Conservation (phyloP, 805 yeast genomes). For the Starmerella vitae region DNA sequence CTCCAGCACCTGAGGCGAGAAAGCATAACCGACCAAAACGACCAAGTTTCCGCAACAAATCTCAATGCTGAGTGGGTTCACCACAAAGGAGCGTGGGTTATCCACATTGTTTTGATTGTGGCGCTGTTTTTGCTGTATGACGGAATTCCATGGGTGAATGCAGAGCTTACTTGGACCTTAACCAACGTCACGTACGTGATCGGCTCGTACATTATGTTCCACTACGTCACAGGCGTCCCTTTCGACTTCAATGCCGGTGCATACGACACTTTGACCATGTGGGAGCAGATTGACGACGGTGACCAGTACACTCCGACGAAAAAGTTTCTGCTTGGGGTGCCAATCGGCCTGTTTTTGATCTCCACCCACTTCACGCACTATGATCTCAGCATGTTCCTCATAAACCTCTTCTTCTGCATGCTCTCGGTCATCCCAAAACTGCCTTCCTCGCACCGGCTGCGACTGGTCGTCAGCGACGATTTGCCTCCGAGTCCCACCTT, state of each 20-base stretch:
- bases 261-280: conserved; percentile 88
- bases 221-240: conserved; percentile 91
- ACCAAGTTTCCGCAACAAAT: conserved; percentile 77
- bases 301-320: conserved; percentile 95
- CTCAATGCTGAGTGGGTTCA: conserved; percentile 94
- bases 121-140: conserved; percentile 65
- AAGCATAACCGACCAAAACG: conserved; percentile 78
- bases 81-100: conserved; percentile 86
- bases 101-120: conserved; percentile 71
- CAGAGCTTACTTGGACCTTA: conserved; percentile 83
- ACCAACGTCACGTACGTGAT: conserved; percentile 81
- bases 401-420: conserved; percentile 69
- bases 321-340: conserved; percentile 85
- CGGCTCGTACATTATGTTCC: conserved; percentile 93
- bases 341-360: conserved; percentile 69
- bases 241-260: conserved; percentile 93
- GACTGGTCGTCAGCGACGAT: conserved; percentile 24
- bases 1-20: conserved; percentile 91
- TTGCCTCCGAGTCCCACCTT: conserved; percentile 10
- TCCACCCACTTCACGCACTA: conserved; percentile 85
- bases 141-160: conserved; percentile 64
- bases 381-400: conserved; percentile 61
- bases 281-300: conserved; percentile 96
- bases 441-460: conserved; percentile 37
- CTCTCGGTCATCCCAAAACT: conserved; percentile 85